Conservation (phyloP, 2,329 filamentous ascomycete species). For the Pyrenochaeta sp. region DNA sequence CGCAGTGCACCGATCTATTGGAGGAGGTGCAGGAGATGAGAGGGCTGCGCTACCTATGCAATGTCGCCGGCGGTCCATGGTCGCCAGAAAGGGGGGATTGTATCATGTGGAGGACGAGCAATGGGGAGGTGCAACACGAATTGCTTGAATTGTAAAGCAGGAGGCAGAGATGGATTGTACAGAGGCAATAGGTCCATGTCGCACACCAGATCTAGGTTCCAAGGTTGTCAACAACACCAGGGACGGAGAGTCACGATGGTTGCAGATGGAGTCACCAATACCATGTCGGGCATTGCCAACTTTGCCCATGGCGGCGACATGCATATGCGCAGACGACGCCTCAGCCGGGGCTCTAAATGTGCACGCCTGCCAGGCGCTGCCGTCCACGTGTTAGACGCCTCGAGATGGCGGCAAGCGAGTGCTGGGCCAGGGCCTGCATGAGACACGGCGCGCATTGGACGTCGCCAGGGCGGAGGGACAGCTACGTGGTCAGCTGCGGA, state of each 20-base stretch:
- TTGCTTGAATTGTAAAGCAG: too few relatives aligned
- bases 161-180: too few relatives aligned
- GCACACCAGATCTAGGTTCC: too few relatives aligned
- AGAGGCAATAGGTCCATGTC: too few relatives aligned
- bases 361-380: slow-evolving; percentile 9
- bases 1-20: slow-evolving; percentile 8
- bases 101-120: neutral
- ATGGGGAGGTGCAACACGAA: neutral
- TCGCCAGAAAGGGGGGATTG: neutral
- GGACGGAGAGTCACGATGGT: slow-evolving; percentile 12
- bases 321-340: slow-evolving; percentile 10
- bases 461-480: slow-evolving; percentile 9
- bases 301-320: slow-evolving; percentile 8
- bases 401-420: slow-evolving; percentile 15
- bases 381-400: slow-evolving; percentile 31
- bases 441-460: slow-evolving; percentile 20
- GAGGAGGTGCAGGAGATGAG: slow-evolving; percentile 13
- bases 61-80: neutral
- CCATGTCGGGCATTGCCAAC: slow-evolving; percentile 5
- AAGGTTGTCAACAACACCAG: too few relatives aligned
- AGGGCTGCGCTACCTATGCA: neutral
- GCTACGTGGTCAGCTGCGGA: slow-evolving; percentile 32
- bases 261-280: too few relatives aligned
- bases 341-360: slow-evolving; percentile 13
- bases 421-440: slow-evolving; percentile 11